These are phyloP conservation scores for Saussurea involucrata DNA, from an alignment of 129 eudicot genomes.

Conservation along the genomic window DNA sequence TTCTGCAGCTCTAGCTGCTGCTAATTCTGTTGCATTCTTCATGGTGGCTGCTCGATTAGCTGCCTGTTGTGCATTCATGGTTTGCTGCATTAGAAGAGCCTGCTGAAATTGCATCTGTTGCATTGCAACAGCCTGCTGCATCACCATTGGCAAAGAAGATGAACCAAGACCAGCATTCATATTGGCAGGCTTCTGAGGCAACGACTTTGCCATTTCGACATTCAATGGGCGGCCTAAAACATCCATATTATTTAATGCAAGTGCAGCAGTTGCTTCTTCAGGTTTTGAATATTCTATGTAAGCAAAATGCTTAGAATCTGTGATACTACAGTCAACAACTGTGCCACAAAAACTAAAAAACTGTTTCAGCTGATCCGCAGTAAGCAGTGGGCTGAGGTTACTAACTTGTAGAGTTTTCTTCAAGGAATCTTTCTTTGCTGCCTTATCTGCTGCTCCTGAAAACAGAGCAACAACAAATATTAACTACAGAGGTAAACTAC, in stretches of 20 bases:
- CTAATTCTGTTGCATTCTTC: conserved; percentile 95
- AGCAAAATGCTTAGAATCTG: conserved; percentile 93
- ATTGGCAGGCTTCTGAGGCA: conserved; percentile 70
- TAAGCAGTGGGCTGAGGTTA: conserved; percentile 88
- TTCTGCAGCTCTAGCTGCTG: conserved; percentile 98
- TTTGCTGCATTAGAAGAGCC: conserved; percentile 91
- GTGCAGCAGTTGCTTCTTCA: conserved; percentile 90
- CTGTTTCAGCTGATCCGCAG: conserved; percentile 88
- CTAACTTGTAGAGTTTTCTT: conserved; percentile 93
- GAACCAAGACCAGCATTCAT: conserved; percentile 42
- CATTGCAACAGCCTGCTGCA: conserved; percentile 99
- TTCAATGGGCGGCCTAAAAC: conserved; percentile 92
- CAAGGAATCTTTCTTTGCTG: conserved; percentile 50
- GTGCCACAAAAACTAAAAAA: conserved; percentile 87
- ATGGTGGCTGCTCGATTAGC: conserved; percentile 96
- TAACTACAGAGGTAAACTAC: not conserved
- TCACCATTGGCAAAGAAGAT: conserved; percentile 77
- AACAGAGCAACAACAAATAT: not conserved
- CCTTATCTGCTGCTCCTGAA: conserved; percentile 50
- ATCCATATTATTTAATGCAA: conserved; percentile 83
- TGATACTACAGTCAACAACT: conserved; percentile 72
- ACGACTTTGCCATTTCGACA: conserved; percentile 97
- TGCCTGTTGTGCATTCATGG: conserved; percentile 91
- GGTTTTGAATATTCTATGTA: conserved; percentile 88
- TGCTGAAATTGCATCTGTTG: conserved; percentile 99